Evolutionary conservation across 768 basidiomycete species (phyloP), one percentile per base, ranked within the genome.

Genomic region (Boletus reticuloceps): DNA sequence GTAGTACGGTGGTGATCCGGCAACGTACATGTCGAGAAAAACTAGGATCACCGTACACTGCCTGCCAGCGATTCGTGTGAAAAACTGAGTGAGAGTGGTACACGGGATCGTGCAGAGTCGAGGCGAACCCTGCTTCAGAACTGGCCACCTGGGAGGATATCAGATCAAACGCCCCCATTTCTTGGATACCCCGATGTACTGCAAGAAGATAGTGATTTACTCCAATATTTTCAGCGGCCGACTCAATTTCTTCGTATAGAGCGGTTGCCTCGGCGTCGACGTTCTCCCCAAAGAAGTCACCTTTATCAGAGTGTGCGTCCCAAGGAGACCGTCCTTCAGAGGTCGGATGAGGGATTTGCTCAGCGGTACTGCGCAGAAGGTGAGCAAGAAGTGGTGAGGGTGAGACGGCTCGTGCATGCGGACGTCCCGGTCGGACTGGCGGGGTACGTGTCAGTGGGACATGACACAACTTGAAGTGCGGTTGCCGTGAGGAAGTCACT

Each of bases 341-440:
- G 1, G 85, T 85, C 1, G 91, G 91, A 64, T 94, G 91, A 14
- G 86, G 80, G 32, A 95, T 70, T 54, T 86, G 81, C 42, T 84
- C 72, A 0, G 94, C 92, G 5, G 83, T 81, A 39, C 78, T 62
- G 39, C 80, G 81, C 47, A 96, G 73, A 37, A 97, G 75, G 61
- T 89, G 83, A 0, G 91, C 85, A 3, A 98, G 81, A 3, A 91
- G 92, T 9, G 94, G 94, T 0, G 91, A 94, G n/a, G n/a, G n/a
- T n/a, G n/a, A n/a, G n/a, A n/a, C n/a, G n/a, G n/a, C n/a, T n/a
- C n/a, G n/a, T n/a, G n/a, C n/a, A n/a, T n/a, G n/a, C n/a, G n/a
- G n/a, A n/a, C n/a, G n/a, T n/a, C n/a, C n/a, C n/a, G n/a, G n/a
- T n/a, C n/a, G n/a, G n/a, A n/a, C n/a, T n/a, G n/a, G n/a, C n/a